phyloP scores from a whole-genome alignment of 176 grass and related monocot species.

The Poa pratensis region DNA sequence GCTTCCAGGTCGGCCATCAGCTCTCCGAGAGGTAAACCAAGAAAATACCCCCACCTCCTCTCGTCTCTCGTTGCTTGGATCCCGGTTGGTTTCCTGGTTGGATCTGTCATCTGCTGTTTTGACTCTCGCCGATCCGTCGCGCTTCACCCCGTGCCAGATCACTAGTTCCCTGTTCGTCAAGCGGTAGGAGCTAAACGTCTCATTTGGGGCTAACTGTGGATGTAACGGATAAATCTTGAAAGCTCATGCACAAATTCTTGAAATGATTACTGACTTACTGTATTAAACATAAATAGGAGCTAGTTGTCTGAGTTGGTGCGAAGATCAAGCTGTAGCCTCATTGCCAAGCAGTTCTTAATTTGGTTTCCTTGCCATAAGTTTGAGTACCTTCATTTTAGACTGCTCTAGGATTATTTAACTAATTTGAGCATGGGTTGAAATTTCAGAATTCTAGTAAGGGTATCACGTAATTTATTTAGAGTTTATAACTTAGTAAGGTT shows the following conservation, averaged over 20 bases:
- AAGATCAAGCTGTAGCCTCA: background rate
- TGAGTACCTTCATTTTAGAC: background rate
- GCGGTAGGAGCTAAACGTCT: background rate
- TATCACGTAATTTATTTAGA: background rate
- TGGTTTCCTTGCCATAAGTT: conserved; percentile 11
- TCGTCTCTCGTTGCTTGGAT: background rate
- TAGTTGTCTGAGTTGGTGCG: conserved; percentile 6
- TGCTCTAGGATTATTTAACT: background rate
- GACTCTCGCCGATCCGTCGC: background rate
- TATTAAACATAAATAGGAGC: background rate
- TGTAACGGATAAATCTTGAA: background rate
- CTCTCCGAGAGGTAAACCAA: conserved; percentile 76
- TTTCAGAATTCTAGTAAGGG: background rate
- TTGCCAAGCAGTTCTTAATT: background rate
- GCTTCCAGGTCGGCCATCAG: conserved; percentile 95
- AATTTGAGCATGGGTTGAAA: background rate
- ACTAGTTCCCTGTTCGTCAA: background rate
- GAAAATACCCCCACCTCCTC: background rate
- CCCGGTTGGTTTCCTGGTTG: background rate
- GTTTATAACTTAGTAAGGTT: background rate
- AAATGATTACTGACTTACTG: background rate
- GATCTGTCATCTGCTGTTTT: conserved; percentile 20
- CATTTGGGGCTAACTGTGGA: background rate
- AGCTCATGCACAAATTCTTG: background rate
- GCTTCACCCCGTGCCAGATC: background rate